Evolutionary conservation across 163 green algal species (phyloP).

Genomic region (Chlorella variabilis): DNA sequence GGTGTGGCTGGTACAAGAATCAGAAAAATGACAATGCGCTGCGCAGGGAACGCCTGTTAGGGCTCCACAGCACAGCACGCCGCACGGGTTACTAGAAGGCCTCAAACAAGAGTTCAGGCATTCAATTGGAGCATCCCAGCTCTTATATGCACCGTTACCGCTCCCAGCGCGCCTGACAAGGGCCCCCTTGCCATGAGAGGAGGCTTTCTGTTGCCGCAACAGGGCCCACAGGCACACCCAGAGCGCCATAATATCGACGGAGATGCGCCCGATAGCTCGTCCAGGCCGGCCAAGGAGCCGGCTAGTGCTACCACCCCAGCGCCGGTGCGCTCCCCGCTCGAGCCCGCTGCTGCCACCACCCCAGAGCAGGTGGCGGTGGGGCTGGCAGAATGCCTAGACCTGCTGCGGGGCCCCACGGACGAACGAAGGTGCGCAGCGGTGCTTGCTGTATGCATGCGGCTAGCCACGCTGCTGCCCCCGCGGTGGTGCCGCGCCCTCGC

Average conservation of each 20-base stretch:
- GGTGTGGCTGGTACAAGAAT: too few species aligned
- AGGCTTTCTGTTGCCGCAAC: background rate
- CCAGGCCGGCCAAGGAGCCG: background rate
- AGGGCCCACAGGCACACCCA: background rate
- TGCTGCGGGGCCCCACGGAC: conserved; percentile 63
- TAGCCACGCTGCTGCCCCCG: background rate
- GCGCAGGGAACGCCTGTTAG: too few species aligned
- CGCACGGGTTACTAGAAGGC: too few species aligned
- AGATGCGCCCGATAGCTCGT: too few species aligned
- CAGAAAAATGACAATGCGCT: too few species aligned
- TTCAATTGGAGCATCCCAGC: too few species aligned
- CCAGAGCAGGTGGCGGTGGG: conserved; percentile 18
- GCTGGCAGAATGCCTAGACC: conserved; percentile 61
- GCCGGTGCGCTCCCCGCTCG: too few species aligned
- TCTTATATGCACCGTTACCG: too few species aligned
- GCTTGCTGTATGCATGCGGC: background rate
- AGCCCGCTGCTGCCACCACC: background rate
- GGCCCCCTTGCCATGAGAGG: background rate
- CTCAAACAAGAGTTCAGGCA: too few species aligned
- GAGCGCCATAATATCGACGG: too few species aligned
- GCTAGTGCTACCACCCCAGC: background rate
- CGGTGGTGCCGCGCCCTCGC: background rate
- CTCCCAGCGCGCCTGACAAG: background rate
- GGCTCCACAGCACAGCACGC: too few species aligned
- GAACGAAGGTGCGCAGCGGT: conserved; percentile 58